Percentiles rank a stretch among this genome's conserved stretches.
These are phyloP conservation scores for Amphicarpaea edgeworthii DNA, from an alignment of 306 rosid genomes.

Conservation along the genomic window DNA sequence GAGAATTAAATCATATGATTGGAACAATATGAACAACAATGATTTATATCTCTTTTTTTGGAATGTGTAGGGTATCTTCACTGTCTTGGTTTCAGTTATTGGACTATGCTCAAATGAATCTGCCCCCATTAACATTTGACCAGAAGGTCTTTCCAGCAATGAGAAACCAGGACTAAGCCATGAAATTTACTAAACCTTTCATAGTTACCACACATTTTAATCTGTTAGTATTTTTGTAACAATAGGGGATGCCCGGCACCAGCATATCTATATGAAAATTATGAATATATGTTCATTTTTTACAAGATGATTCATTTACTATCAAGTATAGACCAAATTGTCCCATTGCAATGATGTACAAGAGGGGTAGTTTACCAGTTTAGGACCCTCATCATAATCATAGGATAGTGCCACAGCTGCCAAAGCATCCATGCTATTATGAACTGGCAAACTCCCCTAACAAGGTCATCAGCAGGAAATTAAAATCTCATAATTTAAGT, in stretches of 20 bases:
- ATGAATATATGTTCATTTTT: constrained; percentile 10
- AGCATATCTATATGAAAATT: not conserved
- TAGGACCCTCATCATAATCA: constrained; percentile 86
- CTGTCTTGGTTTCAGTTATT: not conserved
- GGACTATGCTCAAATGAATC: not conserved
- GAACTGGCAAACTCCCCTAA: constrained; percentile 92
- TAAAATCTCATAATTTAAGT: constrained; percentile 30
- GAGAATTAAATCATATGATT: not conserved
- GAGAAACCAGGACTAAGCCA: constrained; percentile 32
- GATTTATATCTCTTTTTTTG: not conserved
- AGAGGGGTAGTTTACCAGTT: constrained; percentile 68
- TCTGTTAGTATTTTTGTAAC: constrained; percentile 32
- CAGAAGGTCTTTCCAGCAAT: constrained; percentile 1
- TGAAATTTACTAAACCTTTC: constrained; percentile 24
- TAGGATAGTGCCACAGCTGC: constrained; percentile 95
- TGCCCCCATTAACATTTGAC: not conserved
- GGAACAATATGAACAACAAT: not conserved
- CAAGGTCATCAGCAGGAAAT: constrained; percentile 50
- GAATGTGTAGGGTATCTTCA: not conserved
- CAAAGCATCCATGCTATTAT: constrained; percentile 96
- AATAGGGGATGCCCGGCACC: not conserved
- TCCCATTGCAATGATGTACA: constrained; percentile 16
- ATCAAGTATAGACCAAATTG: constrained; percentile 18
- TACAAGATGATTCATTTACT: constrained; percentile 29
- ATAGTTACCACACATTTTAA: constrained; percentile 9